Conservation (phyloP, 2,329 filamentous ascomycete genomes). For the Fusarium buharicum region DNA sequence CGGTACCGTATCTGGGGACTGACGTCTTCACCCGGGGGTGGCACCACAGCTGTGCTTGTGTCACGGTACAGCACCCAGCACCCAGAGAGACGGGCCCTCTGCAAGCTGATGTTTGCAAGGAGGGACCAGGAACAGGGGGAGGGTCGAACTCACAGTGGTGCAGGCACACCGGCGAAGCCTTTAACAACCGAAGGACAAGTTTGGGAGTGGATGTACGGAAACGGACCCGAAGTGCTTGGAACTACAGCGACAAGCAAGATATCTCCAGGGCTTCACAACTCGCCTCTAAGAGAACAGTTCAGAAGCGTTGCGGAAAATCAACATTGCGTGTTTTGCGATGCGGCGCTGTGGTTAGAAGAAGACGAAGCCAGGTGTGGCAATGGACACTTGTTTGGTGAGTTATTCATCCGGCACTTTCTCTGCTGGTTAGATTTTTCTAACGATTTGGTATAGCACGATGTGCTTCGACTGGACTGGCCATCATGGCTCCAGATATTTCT, state of each 20-base stretch:
- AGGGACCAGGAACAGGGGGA: constrained; percentile 29
- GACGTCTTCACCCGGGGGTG: constrained; percentile 61
- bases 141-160: background rate
- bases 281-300: constrained; percentile 54
- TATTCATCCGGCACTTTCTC: background rate
- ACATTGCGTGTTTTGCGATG: constrained; percentile 60
- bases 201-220: constrained; percentile 70
- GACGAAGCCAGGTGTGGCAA: constrained; percentile 54
- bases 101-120: constrained; percentile 53
- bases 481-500: constrained; percentile 64
- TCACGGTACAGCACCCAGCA: constrained; percentile 61
- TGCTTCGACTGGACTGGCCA: constrained; percentile 63
- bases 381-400: constrained; percentile 55
- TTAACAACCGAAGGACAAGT: constrained; percentile 63
- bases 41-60: constrained; percentile 61
- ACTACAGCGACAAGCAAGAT: constrained; percentile 45
- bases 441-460: constrained; percentile 57
- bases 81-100: constrained; percentile 56
- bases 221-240: constrained; percentile 58
- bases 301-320: constrained; percentile 50
- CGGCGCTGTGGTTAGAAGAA: constrained; percentile 47
- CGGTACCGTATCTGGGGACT: constrained; percentile 66
- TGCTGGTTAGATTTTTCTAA: constrained; percentile 2
- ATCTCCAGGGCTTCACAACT: constrained; percentile 28
- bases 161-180: constrained; percentile 12